Evolutionary conservation across 352 stramenopile genomes (phyloP).

Genomic region (Pythium dissimile): DNA sequence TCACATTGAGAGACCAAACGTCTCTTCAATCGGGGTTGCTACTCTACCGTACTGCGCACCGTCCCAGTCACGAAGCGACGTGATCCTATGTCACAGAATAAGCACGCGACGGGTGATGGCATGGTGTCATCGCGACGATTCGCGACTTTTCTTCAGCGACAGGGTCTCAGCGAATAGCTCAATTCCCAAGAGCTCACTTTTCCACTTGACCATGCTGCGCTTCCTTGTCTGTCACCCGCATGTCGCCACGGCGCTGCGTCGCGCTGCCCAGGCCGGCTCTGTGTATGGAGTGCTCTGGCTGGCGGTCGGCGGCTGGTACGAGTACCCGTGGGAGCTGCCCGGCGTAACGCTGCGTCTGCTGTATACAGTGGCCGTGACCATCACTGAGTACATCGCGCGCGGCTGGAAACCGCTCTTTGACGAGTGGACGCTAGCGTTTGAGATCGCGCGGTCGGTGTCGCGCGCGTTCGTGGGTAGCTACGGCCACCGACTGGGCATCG

Average conservation of each 20-base stretch:
- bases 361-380: neutral
- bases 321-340: slow-evolving; percentile 11
- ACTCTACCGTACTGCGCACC: no score
- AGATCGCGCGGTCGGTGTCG: slow-evolving; percentile 13
- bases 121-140: no score
- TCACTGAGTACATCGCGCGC: slow-evolving; percentile 21
- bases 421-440: slow-evolving; percentile 24
- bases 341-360: slow-evolving; percentile 10
- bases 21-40: no score
- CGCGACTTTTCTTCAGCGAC: neutral
- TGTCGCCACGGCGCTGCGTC: neutral
- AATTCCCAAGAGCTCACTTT: neutral
- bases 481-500: slow-evolving; percentile 6
- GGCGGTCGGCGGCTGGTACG: slow-evolving; percentile 16
- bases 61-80: no score
- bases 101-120: no score
- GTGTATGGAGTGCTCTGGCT: slow-evolving; percentile 15
- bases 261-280: slow-evolving; percentile 5
- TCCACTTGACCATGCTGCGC: neutral
- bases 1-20: no score
- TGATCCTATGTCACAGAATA: no score
- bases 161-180: neutral
- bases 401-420: slow-evolving; percentile 18
- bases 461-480: slow-evolving; percentile 10
- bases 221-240: slow-evolving; percentile 1